A percentile compares a stretch with the other conserved stretches of the same genome.
phyloP scores from a whole-genome alignment of 345 rosid genomes.

The Hibiscus trionum region DNA sequence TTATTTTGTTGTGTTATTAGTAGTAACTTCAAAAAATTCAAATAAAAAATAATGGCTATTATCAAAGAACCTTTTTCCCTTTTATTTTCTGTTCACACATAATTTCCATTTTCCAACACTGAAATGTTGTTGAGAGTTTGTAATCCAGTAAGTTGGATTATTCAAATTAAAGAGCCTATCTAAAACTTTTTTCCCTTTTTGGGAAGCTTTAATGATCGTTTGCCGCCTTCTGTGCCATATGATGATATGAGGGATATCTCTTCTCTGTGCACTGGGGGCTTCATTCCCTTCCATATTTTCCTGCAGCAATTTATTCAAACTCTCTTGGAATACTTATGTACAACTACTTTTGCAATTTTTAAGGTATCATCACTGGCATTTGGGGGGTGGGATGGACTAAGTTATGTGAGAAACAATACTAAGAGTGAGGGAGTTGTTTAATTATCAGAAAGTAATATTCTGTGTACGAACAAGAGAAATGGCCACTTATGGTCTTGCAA shows the following conservation, averaged over 20 bases:
- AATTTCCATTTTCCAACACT: background rate
- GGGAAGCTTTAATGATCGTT: background rate
- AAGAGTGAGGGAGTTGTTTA: background rate
- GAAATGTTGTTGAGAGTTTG: background rate
- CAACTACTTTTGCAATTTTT: background rate
- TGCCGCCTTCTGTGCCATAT: background rate
- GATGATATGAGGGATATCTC: background rate
- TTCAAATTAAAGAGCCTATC: background rate
- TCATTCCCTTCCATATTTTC: background rate
- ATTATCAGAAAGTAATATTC: background rate
- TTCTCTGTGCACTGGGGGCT: background rate
- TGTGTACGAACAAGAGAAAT: background rate
- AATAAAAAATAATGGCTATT: background rate
- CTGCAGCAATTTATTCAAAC: background rate
- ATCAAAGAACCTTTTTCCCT: background rate
- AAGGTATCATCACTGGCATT: background rate
- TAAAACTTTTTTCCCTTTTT: background rate
- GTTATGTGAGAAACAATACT: background rate
- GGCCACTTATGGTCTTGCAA: background rate
- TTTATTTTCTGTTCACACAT: background rate
- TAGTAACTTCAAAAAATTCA: background rate
- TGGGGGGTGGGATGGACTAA: background rate
- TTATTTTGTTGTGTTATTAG: background rate
- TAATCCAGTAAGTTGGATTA: background rate
- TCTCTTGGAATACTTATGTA: background rate